Evolutionary conservation across 805 yeast genomes (phyloP), one percentile per base, ranked within the genome.

Genomic region (Candida broadrunensis): DNA sequence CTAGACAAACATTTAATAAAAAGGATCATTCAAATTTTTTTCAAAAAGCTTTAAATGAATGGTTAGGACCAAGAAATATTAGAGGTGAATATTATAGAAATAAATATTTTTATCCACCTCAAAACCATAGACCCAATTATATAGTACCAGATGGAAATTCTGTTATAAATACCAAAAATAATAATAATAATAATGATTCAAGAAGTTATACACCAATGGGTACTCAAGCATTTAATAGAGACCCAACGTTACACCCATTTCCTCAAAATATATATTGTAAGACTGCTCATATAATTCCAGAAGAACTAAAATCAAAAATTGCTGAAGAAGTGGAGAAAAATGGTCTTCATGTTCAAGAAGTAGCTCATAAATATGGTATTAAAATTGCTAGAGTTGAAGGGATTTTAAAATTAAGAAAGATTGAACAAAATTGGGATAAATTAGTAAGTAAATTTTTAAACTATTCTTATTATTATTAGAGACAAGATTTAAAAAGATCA

Each of bases 301-400:
- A 74, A 24, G 73, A 74, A 35, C 73, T 86, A 59, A 85, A 84
- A 58, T 59, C 63, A 20, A 68, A 75, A 33, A 83, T 93, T 23
- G 73, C 78, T 42, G 65, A 72, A 35, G 88, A 80, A 38, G 68
- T 78, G 40, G 67, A 60, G 14, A 71, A 67, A 32, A 75, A 78
- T 23, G 77, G 79, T 33, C 54, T 74, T 36, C 73, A 84, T 33
- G 65, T 82, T 17, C 91, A 86, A 58, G 83, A 81, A 49, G 81
- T 87, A 35, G 90, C 97, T 9, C 78, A 83, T 47, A 78, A 78
- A 55, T 83, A 81, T 55, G 91, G 95, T 3, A 70, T 91, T 49
- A 85, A 88, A 56, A 78, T 89, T 46, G 86, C 89, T 39, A 79
- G 98, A 60, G 73, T 93, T 16, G 96, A 90, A 57, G 98, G 97